Conservation (phyloP, 495 filamentous ascomycete species). For the Xylaria bambusicola region DNA sequence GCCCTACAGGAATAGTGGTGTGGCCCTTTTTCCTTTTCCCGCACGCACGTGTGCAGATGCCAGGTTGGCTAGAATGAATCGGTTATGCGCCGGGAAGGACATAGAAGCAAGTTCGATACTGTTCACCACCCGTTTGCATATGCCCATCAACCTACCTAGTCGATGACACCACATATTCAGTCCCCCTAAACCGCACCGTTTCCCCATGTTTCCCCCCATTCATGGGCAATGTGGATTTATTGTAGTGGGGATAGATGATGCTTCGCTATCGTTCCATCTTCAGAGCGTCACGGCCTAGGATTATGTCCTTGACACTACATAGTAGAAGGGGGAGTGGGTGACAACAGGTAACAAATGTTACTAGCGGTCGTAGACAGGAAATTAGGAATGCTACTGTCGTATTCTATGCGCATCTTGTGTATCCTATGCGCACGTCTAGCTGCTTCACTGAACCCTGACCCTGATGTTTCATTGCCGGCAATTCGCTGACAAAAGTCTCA, state of each 20-base stretch:
- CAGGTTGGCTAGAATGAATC: slow-evolving; percentile 11
- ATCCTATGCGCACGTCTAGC: background rate
- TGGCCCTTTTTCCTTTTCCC: slow-evolving; percentile 7
- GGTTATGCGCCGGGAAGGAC: background rate
- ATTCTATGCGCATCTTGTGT: slow-evolving; percentile 2
- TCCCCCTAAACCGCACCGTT: background rate
- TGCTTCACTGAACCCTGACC: slow-evolving; percentile 12
- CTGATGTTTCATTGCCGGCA: slow-evolving; percentile 16
- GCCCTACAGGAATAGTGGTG: slow-evolving; percentile 17
- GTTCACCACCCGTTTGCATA: background rate
- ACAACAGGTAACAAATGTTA: background rate
- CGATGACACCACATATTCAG: no score
- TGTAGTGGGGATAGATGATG: no score
- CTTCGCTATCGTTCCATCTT: background rate
- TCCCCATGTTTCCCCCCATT: background rate
- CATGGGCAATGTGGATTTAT: no score
- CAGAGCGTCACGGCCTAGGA: background rate
- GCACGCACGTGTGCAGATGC: slow-evolving; percentile 21
- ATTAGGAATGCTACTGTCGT: slow-evolving; percentile 12
- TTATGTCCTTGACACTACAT: background rate
- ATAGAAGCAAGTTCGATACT: background rate
- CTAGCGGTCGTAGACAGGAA: background rate
- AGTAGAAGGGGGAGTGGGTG: background rate
- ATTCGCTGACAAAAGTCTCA: slow-evolving; percentile 1
- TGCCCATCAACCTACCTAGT: no score